These are phyloP conservation scores for Agapanthus africanus DNA, from an alignment of 106 monocot genomes.

Conservation along the genomic window DNA sequence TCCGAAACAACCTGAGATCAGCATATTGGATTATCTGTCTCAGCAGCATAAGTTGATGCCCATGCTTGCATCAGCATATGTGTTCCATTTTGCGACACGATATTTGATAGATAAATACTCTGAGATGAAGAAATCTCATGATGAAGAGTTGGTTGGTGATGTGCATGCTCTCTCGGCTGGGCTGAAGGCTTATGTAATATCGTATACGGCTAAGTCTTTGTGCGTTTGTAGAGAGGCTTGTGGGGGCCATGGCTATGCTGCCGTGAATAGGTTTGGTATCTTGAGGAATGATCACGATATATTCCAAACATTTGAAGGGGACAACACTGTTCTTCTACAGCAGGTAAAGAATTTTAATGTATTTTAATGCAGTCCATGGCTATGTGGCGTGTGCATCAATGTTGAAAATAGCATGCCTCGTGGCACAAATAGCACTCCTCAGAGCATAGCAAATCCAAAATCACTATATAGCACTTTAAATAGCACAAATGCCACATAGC, in stretches of 20 bases:
- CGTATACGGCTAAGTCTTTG: slow-evolving; percentile 84
- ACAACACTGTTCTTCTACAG: slow-evolving; percentile 96
- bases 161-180: slow-evolving; percentile 88
- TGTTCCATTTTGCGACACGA: slow-evolving; percentile 77
- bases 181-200: slow-evolving; percentile 84
- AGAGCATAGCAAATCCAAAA: too few relatives aligned
- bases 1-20: slow-evolving; percentile 70
- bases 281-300: slow-evolving; percentile 95
- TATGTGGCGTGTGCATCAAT: too few relatives aligned
- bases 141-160: slow-evolving; percentile 66
- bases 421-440: too few relatives aligned
- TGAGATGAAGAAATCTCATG: slow-evolving; percentile 71
- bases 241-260: slow-evolving; percentile 98
- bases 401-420: too few relatives aligned
- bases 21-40: slow-evolving; percentile 90
- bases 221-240: slow-evolving; percentile 85
- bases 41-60: slow-evolving; percentile 98
- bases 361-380: too few relatives aligned
- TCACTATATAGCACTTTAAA: too few relatives aligned
- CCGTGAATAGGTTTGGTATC: slow-evolving; percentile 82
- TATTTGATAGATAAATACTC: slow-evolving; percentile 68
- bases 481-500: too few relatives aligned
- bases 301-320: slow-evolving; percentile 98
- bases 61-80: slow-evolving; percentile 88
- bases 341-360: too few relatives aligned